Base-by-base conservation (phyloP, 2,329 filamentous ascomycete genomes). In the Fusarium temperatum region DNA sequence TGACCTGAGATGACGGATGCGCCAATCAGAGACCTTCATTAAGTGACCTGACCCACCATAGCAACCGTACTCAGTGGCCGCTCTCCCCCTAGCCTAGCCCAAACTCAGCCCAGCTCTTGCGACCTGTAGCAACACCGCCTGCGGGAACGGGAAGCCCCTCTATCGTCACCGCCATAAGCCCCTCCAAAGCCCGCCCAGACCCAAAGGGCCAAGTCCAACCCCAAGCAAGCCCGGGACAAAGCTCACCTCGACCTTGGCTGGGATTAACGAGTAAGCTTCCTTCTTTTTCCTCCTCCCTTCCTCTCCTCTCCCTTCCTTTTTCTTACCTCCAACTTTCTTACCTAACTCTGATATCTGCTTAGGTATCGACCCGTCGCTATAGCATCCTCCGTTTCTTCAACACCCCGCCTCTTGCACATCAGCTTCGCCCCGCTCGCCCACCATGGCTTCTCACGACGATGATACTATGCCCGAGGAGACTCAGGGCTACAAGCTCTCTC, bases 401-500 rank as follows among this genome's bases (percentile, higher is more conserved):
- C 69, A 50, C 72, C 54, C 74, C 72, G 68, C 72, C 62, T 66
- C 69, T 63, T 57, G 57, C 44, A 55, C 45, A 62, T 62, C 71
- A 63, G 55, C 61, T 54, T 64, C 68, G 54, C 66, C 62, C 53
- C 71, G 72, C 62, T 68, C 55, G 62, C 57, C 77, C 83, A 87
- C 78, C 79, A 94, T 94, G 92, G 87, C 91, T 77, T 89, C 90
- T 78, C 86, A 89, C 81, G 87, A 92, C 75, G 94, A 98, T 72
- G 96, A 98, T 80, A 90, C 96, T 77, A 88, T 93, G 84, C 92
- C 94, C 74, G 93, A 96, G 87, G 89, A 92, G 86, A 98, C 95
- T 76, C 92, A 95, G 86, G 96, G 96, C 82, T 98, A 98, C 92
- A 98, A 97, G 91, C 93, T 98, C 82, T 95, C 94, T 77, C 94